Evolutionary conservation across 2,329 filamentous ascomycete species (phyloP), one percentile per base, ranked within the genome.

Genomic region (Cytospora leucostoma): DNA sequence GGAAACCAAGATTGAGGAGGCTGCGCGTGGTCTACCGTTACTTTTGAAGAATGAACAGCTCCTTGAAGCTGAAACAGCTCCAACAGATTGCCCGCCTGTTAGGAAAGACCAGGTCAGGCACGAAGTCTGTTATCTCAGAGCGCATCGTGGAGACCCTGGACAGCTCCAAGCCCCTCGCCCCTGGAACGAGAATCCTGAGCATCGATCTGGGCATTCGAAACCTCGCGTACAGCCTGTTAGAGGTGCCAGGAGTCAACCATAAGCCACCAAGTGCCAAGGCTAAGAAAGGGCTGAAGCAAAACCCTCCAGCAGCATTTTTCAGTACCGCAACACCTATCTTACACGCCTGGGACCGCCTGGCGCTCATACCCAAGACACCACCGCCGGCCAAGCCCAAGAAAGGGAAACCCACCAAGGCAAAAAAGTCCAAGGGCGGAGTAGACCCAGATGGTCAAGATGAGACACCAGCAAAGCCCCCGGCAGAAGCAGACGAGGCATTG

Each of bases 191-290:
- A 51, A 80, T 95, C 32, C 74, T 95, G 38, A 93, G 90, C 72
- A 89, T 96, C 66, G 92, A 96, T 73, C 89, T 95, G 85, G 92
- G 92, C 4, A 90, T 96, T 68, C 86, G 86, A 51, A 96, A 96
- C 72, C 79, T 96, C 4, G 91, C 91, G 1, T 92, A 87, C 72
- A 90, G 89, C 67, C 80, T 91, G 65, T 74, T 91, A 34, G 64
- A 66, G 35, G 50, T 66, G 4, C 60, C 60, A 8, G 7, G 38
- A 3, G 4, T 33, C 13, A 32, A 35, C 3, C 17, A 55, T 49
- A 60, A 35, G 7, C 21, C 33, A 3, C 12, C 44, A 19, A 17
- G 55, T 19, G 11, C 35, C 32, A 52, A 37, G 35, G 19, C 32
- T 12, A 2, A 17, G 34, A 53, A 47, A 10, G 12, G 17, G 6